Base-by-base conservation (phyloP, 1,139 yeast genomes). In the Sugiyamaella xylanicola region DNA sequence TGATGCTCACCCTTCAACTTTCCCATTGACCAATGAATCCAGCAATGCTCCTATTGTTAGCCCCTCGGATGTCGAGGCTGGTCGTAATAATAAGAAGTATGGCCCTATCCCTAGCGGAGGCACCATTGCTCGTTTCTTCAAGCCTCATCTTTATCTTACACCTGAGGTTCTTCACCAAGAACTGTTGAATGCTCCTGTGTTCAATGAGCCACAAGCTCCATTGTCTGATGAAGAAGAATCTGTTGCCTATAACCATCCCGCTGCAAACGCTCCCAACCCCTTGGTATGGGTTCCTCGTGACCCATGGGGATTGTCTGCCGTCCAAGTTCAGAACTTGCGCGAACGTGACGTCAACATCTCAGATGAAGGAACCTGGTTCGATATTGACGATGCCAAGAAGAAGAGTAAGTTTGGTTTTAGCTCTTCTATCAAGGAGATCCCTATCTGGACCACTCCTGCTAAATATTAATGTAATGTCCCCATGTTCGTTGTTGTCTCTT, bases 281-380 rank as follows among this genome's bases (percentile, higher is more conserved):
- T 76, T 78, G 22, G 75, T 93, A 19, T 93, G 99, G 99, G 81
- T 93, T 62, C 95, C 97, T 5, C 77, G 77, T 57, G 99, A 93
- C 72, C 84, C 87, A 5, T 81, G 83, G 78, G 98, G 98, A 0
- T 79, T 89, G 67, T 85, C 96, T 2, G 72, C 78, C 1, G 69
- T 67, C 17, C 84, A 87, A 64, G 80, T 87, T 11, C 79, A 77
- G 47, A 74, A 78, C 50, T 63, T 75, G 45, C 61, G 66, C 19
- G 63, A 62, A 8, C 60, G 64, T 1, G 78, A 65, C 15, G 77
- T 86, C 41, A 74, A 77, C 19, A 83, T 86, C 48, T 76, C 82
- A 55, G 95, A 89, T 66, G 83, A 79, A 42, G 85, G 87, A 63
- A 82, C 97, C 1, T 68, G 72, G 71, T 67, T 65, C 50, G 74